Evolutionary conservation across 2,329 filamentous ascomycete genomes (phyloP).

Genomic region (Microcyclospora tardicrescens): DNA sequence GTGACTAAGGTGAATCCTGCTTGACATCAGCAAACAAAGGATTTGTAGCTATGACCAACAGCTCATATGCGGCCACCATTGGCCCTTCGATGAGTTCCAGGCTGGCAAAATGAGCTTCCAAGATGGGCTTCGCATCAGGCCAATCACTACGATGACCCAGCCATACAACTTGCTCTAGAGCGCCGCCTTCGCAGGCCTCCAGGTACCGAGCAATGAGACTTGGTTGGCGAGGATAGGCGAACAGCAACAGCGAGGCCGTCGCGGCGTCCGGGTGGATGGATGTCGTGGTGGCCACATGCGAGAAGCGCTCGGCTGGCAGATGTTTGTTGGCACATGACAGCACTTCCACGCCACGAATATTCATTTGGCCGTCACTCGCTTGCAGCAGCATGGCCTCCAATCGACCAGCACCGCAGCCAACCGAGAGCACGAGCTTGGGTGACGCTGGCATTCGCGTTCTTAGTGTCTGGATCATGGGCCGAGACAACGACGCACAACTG

Average conservation of each 20-base stretch:
- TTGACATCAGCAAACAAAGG: not conserved
- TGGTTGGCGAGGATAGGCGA: conserved; percentile 41
- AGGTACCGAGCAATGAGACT: conserved; percentile 35
- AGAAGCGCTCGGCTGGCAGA: conserved; percentile 29
- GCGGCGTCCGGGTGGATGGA: conserved; percentile 30
- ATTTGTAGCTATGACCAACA: conserved; percentile 9
- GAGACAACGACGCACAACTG: conserved; percentile 16
- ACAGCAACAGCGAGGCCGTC: conserved; percentile 35
- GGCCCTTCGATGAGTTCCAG: conserved; percentile 6
- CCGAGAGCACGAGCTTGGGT: conserved; percentile 17
- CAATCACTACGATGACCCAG: conserved; percentile 32
- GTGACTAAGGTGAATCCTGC: not conserved
- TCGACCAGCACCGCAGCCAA: conserved; percentile 40
- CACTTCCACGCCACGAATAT: conserved; percentile 38
- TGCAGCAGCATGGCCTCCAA: conserved; percentile 34
- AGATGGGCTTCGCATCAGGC: conserved; percentile 13
- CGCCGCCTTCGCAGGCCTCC: conserved; percentile 16
- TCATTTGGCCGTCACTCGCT: conserved; percentile 11
- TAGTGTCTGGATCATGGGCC: conserved; percentile 10
- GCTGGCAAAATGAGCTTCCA: conserved; percentile 4
- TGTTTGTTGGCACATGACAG: conserved; percentile 32
- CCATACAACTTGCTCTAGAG: conserved; percentile 28
- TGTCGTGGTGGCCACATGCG: conserved; percentile 33
- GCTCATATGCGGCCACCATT: conserved; percentile 9
- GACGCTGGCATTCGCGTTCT: conserved; percentile 6